These are phyloP conservation scores for Coemansia sp. DNA, from an alignment of 192 early-diverging fungal genomes.

Conservation along the genomic window DNA sequence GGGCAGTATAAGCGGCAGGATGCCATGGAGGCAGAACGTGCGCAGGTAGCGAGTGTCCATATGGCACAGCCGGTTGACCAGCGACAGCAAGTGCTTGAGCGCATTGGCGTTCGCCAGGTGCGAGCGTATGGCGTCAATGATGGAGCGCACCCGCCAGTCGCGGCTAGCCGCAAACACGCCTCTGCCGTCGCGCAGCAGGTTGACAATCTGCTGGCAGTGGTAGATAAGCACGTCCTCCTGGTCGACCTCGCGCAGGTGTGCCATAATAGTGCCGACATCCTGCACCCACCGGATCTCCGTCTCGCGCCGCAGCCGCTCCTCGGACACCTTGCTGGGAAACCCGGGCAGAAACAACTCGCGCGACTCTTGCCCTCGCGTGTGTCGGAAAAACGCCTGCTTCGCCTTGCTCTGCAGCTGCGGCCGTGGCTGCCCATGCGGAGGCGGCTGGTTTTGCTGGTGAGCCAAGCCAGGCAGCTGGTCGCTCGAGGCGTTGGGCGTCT, in stretches of 20 bases:
- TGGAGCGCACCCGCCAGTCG: constrained; percentile 48
- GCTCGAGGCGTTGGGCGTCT: constrained; percentile 22
- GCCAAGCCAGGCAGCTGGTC: constrained; percentile 23
- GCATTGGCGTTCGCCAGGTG: constrained; percentile 27
- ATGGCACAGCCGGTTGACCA: constrained; percentile 46
- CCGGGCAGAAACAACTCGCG: constrained; percentile 28
- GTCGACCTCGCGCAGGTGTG: constrained; percentile 23
- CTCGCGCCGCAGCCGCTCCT: constrained; percentile 51
- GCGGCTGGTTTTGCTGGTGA: background rate
- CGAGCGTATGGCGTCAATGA: constrained; percentile 42
- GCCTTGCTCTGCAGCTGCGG: constrained; percentile 3
- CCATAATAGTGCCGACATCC: constrained; percentile 38
- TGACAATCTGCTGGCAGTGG: constrained; percentile 42
- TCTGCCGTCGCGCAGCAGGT: constrained; percentile 42
- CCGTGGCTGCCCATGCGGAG: constrained; percentile 1
- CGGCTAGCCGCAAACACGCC: constrained; percentile 48
- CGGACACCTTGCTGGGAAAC: constrained; percentile 39
- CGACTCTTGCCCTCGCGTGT: constrained; percentile 12
- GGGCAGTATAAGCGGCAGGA: constrained; percentile 36
- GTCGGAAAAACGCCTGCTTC: constrained; percentile 6
- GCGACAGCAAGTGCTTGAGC: constrained; percentile 34
- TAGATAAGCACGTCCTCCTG: constrained; percentile 39
- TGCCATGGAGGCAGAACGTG: constrained; percentile 44
- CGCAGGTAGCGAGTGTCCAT: constrained; percentile 41
- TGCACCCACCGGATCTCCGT: constrained; percentile 52